Percentiles rank a stretch among this genome's conserved stretches.
These are phyloP conservation scores for Puccinia triticina DNA, from an alignment of 1,284 basidiomycete genomes.

Conservation along the genomic window DNA sequence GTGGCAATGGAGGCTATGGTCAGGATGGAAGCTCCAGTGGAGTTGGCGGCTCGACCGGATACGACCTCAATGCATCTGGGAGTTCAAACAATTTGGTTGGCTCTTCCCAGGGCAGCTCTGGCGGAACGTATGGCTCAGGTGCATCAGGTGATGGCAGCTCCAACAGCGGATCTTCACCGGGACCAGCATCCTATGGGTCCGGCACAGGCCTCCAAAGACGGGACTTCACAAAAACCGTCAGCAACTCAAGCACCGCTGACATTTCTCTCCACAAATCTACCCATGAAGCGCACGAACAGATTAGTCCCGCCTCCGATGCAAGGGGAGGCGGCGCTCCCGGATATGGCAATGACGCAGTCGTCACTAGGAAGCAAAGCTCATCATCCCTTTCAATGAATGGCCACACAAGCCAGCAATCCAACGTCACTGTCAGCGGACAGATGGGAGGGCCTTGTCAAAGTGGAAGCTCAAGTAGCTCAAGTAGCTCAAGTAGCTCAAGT, in stretches of 20 bases:
- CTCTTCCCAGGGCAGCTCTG: background rate
- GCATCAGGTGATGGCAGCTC: background rate
- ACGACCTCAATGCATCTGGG: background rate
- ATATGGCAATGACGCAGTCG: conserved; percentile 15
- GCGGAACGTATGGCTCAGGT: background rate
- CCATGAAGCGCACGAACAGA: background rate
- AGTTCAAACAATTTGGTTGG: background rate
- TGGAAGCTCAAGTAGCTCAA: conserved; percentile 2
- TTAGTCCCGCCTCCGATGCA: background rate
- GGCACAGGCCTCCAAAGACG: background rate
- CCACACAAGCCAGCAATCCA: conserved; percentile 13
- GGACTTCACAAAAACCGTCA: background rate
- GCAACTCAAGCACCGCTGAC: conserved; percentile 6
- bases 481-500: background rate
- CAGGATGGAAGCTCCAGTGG: background rate
- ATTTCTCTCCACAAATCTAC: conserved; percentile 19
- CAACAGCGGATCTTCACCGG: background rate
- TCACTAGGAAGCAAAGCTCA: conserved; percentile 12
- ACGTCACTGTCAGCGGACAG: conserved; percentile 1
- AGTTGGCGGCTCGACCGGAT: conserved; percentile 5
- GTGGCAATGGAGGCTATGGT: background rate
- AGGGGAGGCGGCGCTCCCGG: background rate
- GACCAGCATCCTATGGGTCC: background rate
- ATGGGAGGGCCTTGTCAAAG: conserved; percentile 20
- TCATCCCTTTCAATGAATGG: background rate